These are phyloP conservation scores for Pontederia paniculata DNA, from an alignment of 176 grass and related monocot species.

Conservation along the genomic window DNA sequence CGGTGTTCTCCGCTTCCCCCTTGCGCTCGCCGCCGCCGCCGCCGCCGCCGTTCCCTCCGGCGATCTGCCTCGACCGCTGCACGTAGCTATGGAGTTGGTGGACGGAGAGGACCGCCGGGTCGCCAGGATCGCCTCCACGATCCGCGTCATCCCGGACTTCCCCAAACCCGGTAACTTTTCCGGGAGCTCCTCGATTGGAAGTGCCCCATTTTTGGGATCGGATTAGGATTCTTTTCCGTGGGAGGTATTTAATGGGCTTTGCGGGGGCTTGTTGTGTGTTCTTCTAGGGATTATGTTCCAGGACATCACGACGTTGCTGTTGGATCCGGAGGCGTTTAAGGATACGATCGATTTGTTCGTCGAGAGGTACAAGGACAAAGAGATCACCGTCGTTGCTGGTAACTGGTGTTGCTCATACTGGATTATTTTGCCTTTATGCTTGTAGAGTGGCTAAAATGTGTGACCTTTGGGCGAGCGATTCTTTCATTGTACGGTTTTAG, in stretches of 20 bases:
- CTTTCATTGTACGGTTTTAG: too few species aligned
- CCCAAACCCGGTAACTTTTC: slow-evolving; percentile 84
- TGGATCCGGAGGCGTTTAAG: slow-evolving; percentile 56
- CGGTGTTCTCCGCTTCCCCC: too few species aligned
- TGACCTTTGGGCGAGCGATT: too few species aligned
- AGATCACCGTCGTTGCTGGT: slow-evolving; percentile 22
- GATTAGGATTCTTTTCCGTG: too few species aligned
- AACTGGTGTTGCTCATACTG: neutral
- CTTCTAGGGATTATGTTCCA: slow-evolving; percentile 75
- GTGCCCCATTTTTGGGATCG: too few species aligned
- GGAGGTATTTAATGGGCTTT: neutral
- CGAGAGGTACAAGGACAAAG: slow-evolving; percentile 69
- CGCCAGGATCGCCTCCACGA: slow-evolving; percentile 50
- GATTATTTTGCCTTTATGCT: neutral
- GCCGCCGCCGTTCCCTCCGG: too few species aligned
- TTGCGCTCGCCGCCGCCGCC: too few species aligned
- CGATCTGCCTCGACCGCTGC: too few species aligned
- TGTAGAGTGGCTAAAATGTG: too few species aligned
- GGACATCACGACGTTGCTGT: slow-evolving; percentile 91
- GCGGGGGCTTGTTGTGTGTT: too few species aligned
- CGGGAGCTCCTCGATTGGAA: neutral
- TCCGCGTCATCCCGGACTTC: slow-evolving; percentile 86
- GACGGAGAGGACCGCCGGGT: slow-evolving; percentile 37
- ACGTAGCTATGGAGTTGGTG: slow-evolving; percentile 24
- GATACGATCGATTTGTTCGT: slow-evolving; percentile 88